phyloP scores from a whole-genome alignment of 139 green algal genomes.

The Chlamydomonas sp. region DNA sequence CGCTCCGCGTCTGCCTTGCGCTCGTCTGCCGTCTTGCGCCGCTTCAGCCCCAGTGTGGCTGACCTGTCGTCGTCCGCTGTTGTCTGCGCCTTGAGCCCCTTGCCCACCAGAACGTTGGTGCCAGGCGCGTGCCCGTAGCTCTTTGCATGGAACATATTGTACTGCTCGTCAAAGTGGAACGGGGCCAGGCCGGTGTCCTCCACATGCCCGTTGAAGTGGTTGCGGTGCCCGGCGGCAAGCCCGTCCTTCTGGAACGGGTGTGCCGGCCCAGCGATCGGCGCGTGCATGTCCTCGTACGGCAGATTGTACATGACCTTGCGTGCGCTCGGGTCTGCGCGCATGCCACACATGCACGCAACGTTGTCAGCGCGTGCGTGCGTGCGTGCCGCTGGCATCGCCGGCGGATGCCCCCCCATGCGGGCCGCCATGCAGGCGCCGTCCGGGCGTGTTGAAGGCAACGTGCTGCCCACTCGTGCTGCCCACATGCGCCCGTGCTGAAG shows the following conservation, averaged over 20 bases:
- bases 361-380: too few species aligned
- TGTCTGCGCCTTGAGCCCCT: too few species aligned
- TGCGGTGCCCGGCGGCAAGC: conserved; percentile 61
- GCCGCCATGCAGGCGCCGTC: too few species aligned
- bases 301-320: conserved; percentile 69
- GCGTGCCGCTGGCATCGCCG: too few species aligned
- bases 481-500: too few species aligned
- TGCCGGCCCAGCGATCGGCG: conserved; percentile 60
- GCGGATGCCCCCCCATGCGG: too few species aligned
- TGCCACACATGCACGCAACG: too few species aligned
- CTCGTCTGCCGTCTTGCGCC: conserved; percentile 48
- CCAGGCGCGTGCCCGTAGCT: conserved; percentile 26
- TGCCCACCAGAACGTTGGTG: conserved; percentile 35
- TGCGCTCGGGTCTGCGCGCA: not conserved
- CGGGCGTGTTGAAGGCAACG: too few species aligned
- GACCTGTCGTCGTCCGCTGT: too few species aligned
- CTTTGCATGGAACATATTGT: conserved; percentile 70
- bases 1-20: conserved; percentile 31
- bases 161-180: conserved; percentile 58
- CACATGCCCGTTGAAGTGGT: conserved; percentile 75
- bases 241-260: conserved; percentile 69
- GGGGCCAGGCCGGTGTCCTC: conserved; percentile 44
- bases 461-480: too few species aligned
- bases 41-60: too few species aligned
- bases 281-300: conserved; percentile 72